Base-by-base conservation (phyloP, 1,284 basidiomycete species). In the Fomes fomentarius region DNA sequence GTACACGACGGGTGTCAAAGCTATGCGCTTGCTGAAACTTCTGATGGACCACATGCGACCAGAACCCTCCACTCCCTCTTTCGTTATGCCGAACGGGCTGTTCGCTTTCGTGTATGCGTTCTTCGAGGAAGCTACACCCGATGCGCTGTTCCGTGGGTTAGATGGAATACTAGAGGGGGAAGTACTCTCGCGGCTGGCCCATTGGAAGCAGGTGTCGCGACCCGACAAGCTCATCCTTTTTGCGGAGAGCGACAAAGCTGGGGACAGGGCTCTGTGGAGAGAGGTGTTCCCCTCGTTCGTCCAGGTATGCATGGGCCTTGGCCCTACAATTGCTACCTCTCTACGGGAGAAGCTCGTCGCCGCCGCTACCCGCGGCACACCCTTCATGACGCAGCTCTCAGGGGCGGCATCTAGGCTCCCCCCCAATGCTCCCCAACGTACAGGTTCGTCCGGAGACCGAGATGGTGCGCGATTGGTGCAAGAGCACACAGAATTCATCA, bases 381-480 rank as follows among this genome's bases (percentile, higher is more conserved):
- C n/a, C n/a, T n/a, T n/a, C n/a, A 89, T 84, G 63, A 87, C 91
- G 60, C 81, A 83, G 63, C 77, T 86, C 51, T 89, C 84, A 38
- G 91, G 85, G 12, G 76, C 87, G 57, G 85, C 76, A 65, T 82
- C 66, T 56, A 76, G 75, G 54, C 73, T 75, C 39, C 78, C 81
- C 17, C 65, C 71, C n/a, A 76, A 76, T 47, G 62, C 78, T 15
- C 66, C 76, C 15, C 69, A 71, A 34, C 78, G 81, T 3, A 69
- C 68, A 14, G 65, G 71, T 19, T 64, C 65, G 9, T 60, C 66
- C 14, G 60, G 66, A 1, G 85, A 85, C 42, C 77, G 75, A 48
- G 83, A 86, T 52, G 79, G 79, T 0, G 57, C 74, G 19, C 81
- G 76, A 46, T 52, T 78, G n/a, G 71, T 86, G 3, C 74, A 78